Evolutionary conservation across 164 flowering plant genomes (phyloP).

Genomic region (Chimonanthus salicifolius): DNA sequence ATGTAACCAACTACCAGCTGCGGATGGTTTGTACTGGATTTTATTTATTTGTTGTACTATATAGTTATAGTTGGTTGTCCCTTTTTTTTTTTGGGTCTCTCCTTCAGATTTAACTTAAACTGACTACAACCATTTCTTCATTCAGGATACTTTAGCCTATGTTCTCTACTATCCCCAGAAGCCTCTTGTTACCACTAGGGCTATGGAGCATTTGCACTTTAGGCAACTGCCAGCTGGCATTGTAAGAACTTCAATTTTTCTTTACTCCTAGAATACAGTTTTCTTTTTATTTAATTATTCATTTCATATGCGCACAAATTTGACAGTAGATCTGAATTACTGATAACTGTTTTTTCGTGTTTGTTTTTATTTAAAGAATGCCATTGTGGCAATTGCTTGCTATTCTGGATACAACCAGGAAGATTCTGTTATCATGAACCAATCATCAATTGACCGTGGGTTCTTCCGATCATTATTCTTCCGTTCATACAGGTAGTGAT

Average conservation of each 20-base stretch:
- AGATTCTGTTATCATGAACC: slow-evolving; percentile 98
- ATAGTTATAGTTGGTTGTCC: no score
- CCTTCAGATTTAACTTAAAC: background rate
- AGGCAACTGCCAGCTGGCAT: slow-evolving; percentile 99
- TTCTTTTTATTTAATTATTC: background rate
- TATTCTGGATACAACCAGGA: slow-evolving; percentile 98
- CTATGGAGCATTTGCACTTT: slow-evolving; percentile 97
- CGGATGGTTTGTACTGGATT: slow-evolving; percentile 62
- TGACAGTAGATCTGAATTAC: background rate
- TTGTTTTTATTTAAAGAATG: slow-evolving; percentile 44
- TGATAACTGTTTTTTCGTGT: background rate
- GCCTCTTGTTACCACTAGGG: slow-evolving; percentile 97
- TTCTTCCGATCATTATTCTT: slow-evolving; percentile 88
- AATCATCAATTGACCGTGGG: slow-evolving; percentile 98
- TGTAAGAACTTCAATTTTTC: slow-evolving; percentile 33
- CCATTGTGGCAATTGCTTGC: slow-evolving; percentile 93
- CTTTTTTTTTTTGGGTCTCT: background rate
- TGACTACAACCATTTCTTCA: slow-evolving; percentile 1
- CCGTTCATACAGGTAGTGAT: slow-evolving; percentile 75
- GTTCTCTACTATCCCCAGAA: slow-evolving; percentile 96
- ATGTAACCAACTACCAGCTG: slow-evolving; percentile 93
- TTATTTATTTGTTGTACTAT: background rate
- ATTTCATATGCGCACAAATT: background rate
- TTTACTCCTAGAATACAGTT: background rate
- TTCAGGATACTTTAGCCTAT: slow-evolving; percentile 95